Base-by-base conservation (phyloP, 768 basidiomycete species). In the Macrolepiota albuminosa region DNA sequence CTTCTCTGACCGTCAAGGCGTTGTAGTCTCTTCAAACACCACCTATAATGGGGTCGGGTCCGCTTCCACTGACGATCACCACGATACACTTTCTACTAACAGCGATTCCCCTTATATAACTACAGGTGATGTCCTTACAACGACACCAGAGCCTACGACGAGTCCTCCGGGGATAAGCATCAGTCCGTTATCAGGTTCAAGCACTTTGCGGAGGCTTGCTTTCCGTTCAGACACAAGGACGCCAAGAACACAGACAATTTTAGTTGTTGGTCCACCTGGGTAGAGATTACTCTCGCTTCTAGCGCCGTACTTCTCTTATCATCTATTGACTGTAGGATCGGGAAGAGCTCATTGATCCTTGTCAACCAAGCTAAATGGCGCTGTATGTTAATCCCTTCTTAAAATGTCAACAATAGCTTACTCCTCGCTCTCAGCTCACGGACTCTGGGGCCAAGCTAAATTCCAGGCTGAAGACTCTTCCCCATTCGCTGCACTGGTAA, bases 371-470 rank as follows among this genome's bases (percentile, higher is more conserved):
- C 87, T 5, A 84, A 84, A 68, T 89, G 88, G 88, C 71, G 87
- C 72, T 78, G 86, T 84, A 65, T 68, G 77, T 62, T 13, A 13
- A 48, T 3, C 29, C 13, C 55, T 33, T 26, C 26, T 40, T 43
- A 50, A 21, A 63, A 53, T 39, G 61, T 13, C 7, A 31, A 21
- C 13, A 31, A 33, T 21, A 7, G 18, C n/a, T 61, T 36, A 54
- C 18, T 10, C 6, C 29, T 52, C n/a, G 46, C 14, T 37, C 36
- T 61, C 36, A 84, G 83, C 81, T 24, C 86, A 88, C 63, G 88
- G 88, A 4, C 76, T 89, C 6, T 90, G 88, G 88, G 88, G 87
- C 14, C 87, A 89, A 62, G 87, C 87, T 7, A 89, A 88, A 71
- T 89, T 89, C 62, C 83, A 87, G 64, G 81, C 75, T 52, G 76